Conservation (phyloP, 176 grass and related monocot genomes). For the Tuctoria greenei region DNA sequence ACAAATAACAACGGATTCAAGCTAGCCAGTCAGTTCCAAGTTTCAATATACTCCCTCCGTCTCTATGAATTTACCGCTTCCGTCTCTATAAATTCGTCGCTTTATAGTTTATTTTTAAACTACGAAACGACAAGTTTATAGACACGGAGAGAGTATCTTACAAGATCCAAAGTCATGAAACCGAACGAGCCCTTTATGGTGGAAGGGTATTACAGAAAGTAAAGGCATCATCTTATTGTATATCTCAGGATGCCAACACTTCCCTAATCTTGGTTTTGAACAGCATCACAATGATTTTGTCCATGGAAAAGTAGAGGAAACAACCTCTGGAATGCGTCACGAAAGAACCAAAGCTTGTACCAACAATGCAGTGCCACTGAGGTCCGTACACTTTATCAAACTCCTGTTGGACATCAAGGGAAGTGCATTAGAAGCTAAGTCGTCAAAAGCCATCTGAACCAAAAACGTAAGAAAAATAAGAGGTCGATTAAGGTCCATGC, state of each 20-base stretch:
- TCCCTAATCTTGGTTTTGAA: constrained; percentile 77
- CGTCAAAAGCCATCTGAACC: not conserved
- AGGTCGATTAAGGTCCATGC: not conserved
- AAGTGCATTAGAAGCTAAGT: constrained; percentile 6
- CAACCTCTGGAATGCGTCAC: constrained; percentile 67
- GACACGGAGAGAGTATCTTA: constrained; percentile 31
- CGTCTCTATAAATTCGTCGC: too few relatives aligned
- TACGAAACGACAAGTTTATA: too few relatives aligned
- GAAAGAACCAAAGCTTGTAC: constrained; percentile 75
- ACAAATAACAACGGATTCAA: constrained; percentile 19
- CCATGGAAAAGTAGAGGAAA: constrained; percentile 90
- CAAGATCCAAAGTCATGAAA: constrained; percentile 3
- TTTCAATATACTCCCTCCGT: not conserved
- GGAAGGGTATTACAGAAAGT: not conserved
- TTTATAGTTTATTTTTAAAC: too few relatives aligned
- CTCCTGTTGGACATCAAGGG: constrained; percentile 48
- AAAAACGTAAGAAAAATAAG: not conserved
- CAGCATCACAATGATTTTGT: constrained; percentile 78
- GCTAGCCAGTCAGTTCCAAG: constrained; percentile 14
- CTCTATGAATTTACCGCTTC: too few relatives aligned
- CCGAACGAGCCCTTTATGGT: constrained; percentile 20
- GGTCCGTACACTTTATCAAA: constrained; percentile 78
- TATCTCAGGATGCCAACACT: constrained; percentile 40
- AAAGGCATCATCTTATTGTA: constrained; percentile 28
- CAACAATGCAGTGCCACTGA: constrained; percentile 81